These are phyloP conservation scores for Pyricularia grisea DNA, from an alignment of 2,329 filamentous ascomycete species.

Conservation along the genomic window DNA sequence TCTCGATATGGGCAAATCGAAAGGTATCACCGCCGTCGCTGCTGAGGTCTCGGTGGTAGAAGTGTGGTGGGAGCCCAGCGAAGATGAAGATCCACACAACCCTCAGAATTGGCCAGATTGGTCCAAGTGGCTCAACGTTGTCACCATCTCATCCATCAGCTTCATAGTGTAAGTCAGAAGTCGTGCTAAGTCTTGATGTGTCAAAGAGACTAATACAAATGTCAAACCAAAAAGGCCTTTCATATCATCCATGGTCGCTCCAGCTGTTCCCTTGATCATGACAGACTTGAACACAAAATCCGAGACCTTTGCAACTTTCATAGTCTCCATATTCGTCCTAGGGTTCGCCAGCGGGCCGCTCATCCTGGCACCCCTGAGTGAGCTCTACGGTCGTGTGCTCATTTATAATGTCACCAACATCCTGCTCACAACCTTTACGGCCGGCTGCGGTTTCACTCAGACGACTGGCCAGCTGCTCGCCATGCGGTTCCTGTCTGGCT, in stretches of 20 bases:
- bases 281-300: constrained; percentile 46
- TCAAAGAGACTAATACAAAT: not conserved
- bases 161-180: not conserved
- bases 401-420: constrained; percentile 30
- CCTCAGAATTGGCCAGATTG: not conserved
- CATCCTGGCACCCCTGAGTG: constrained; percentile 48
- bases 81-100: not conserved
- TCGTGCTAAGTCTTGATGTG: no score
- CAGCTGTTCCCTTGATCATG: constrained; percentile 54
- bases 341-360: constrained; percentile 53
- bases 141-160: not conserved
- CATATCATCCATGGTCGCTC: constrained; percentile 49
- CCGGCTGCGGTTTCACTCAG: constrained; percentile 42
- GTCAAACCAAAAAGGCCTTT: not conserved
- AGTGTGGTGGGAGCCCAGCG: not conserved
- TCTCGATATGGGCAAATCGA: not conserved
- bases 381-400: constrained; percentile 45
- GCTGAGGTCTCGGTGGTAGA: not conserved
- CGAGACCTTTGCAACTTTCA: not conserved
- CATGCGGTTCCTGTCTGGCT: constrained; percentile 55
- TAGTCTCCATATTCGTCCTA: constrained; percentile 50
- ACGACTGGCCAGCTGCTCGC: constrained; percentile 38
- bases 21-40: not conserved
- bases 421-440: constrained; percentile 30
- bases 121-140: not conserved